Evolutionary conservation across 768 basidiomycete species (phyloP).

Genomic region (Trametes elegans): DNA sequence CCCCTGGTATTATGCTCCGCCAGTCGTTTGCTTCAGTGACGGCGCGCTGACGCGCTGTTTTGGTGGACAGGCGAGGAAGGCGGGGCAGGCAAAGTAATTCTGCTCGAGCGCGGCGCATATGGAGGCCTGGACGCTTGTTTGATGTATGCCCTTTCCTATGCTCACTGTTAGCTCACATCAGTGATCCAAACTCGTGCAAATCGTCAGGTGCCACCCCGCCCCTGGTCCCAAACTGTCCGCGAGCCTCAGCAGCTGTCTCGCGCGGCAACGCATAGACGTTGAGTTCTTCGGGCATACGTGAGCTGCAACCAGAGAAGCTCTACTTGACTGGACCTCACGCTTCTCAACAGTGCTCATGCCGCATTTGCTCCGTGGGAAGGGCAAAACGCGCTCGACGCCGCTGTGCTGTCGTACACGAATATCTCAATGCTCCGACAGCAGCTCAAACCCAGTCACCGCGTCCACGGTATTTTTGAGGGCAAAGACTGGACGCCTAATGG

Average conservation of each 20-base stretch:
- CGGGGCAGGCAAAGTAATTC: constrained; percentile 65
- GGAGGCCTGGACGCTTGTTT: constrained; percentile 74
- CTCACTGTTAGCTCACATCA: background rate
- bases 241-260: constrained; percentile 62
- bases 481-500: constrained; percentile 74
- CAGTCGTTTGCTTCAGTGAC: too few species aligned
- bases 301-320: constrained; percentile 22
- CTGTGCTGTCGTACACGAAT: constrained; percentile 80
- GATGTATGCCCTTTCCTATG: constrained; percentile 45
- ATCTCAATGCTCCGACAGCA: constrained; percentile 83
- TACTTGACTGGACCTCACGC: too few species aligned
- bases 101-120: constrained; percentile 74
- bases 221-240: constrained; percentile 71
- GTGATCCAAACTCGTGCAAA: background rate
- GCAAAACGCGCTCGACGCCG: constrained; percentile 80
- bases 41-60: too few species aligned
- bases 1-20: constrained; percentile 78
- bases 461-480: constrained; percentile 79
- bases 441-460: constrained; percentile 68
- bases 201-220: constrained; percentile 73
- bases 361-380: constrained; percentile 85
- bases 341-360: constrained; percentile 61
- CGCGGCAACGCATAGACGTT: constrained; percentile 55
- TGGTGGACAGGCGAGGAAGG: constrained; percentile 82
- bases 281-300: constrained; percentile 78